Conservation (phyloP, 495 filamentous ascomycete genomes). For the Astrothelium macrocarpum region DNA sequence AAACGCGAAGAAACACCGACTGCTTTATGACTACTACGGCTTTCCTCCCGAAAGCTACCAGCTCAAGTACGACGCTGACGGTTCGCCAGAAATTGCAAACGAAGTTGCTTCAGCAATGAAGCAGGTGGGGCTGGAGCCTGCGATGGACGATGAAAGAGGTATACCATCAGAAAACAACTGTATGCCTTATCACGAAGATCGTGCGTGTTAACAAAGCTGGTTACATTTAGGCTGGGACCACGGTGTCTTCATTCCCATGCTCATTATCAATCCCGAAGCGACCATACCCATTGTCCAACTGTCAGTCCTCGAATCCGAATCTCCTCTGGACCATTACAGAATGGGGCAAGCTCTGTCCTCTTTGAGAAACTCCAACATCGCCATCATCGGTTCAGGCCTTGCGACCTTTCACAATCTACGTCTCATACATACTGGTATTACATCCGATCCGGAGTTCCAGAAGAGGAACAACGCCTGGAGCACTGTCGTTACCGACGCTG, state of each 20-base stretch:
- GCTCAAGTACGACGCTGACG: constrained; percentile 35
- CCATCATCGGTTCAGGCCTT: constrained; percentile 29
- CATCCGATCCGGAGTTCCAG: constrained; percentile 14
- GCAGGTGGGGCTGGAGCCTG: constrained; percentile 21
- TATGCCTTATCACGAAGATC: no score
- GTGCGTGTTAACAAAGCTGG: background rate
- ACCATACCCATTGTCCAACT: constrained; percentile 30
- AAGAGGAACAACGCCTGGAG: constrained; percentile 23
- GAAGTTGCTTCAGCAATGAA: constrained; percentile 26
- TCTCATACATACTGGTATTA: constrained; percentile 21
- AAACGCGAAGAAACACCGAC: constrained; percentile 26
- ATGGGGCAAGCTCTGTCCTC: constrained; percentile 24
- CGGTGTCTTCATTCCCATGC: constrained; percentile 34
- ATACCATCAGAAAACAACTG: background rate
- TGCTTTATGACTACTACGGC: constrained; percentile 37
- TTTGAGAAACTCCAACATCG: constrained; percentile 25
- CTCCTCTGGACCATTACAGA: constrained; percentile 21
- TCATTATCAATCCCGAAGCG: constrained; percentile 25
- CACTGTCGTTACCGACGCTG: constrained; percentile 19
- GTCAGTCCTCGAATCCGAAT: constrained; percentile 26
- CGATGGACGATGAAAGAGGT: constrained; percentile 25
- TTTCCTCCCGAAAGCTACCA: constrained; percentile 34
- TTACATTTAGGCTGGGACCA: constrained; percentile 30
- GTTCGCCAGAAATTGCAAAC: constrained; percentile 31
- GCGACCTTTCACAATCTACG: constrained; percentile 29